Conservation (phyloP, 2,329 filamentous ascomycete genomes). For the Hortaea sp. region DNA sequence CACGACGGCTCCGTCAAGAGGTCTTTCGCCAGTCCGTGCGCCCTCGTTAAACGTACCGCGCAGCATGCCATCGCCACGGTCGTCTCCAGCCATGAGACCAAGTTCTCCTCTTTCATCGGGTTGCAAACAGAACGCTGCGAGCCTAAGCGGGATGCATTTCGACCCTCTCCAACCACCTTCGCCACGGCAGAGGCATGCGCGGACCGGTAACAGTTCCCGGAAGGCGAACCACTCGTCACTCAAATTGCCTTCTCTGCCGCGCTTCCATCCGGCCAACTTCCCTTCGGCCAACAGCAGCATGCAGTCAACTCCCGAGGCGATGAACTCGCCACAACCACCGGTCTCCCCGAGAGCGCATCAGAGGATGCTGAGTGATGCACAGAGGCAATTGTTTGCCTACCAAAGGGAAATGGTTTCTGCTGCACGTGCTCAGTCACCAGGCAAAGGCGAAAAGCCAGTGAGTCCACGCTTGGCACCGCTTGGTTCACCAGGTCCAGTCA, state of each 20-base stretch:
- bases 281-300: conserved; percentile 27
- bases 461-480: conserved; percentile 41
- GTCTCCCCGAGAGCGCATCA: conserved; percentile 33
- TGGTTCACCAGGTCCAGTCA: conserved; percentile 43
- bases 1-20: conserved; percentile 9
- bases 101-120: conserved; percentile 24
- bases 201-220: conserved; percentile 22
- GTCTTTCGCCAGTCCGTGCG: conserved; percentile 8
- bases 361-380: conserved; percentile 38
- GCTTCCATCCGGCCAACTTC: conserved; percentile 45
- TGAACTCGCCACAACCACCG: conserved; percentile 32
- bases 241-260: conserved; percentile 39
- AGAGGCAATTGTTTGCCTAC: conserved; percentile 39
- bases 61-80: conserved; percentile 25
- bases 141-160: conserved; percentile 16
- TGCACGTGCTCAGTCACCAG: conserved; percentile 11
- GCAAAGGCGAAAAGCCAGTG: conserved; percentile 23
- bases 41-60: neutral
- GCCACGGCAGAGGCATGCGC: conserved; percentile 19
- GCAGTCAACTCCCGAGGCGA: conserved; percentile 27
- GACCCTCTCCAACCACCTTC: conserved; percentile 22
- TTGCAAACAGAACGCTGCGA: conserved; percentile 4
- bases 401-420: conserved; percentile 33
- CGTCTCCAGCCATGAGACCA: conserved; percentile 23
- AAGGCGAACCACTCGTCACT: conserved; percentile 29